Base-by-base conservation (phyloP, 768 basidiomycete species). In the Lactarius sp. region DNA sequence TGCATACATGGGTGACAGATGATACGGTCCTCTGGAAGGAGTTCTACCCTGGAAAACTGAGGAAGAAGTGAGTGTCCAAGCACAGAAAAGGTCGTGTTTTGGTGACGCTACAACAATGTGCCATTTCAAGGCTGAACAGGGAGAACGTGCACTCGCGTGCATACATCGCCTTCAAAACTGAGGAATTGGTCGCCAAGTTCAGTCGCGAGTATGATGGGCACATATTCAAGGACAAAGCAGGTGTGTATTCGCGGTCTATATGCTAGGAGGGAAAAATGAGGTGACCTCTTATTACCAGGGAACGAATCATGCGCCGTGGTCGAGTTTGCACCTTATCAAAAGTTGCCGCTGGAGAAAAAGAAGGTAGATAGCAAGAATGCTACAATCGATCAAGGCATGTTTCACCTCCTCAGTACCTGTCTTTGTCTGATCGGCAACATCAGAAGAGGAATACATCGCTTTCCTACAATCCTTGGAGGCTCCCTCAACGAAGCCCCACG, bases 271-370 rank as follows among this genome's bases (percentile, higher is more conserved):
- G 56, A 34, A 27, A 27, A 27, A 34, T 6, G 20, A 47, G 51
- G 27, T 39, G 9, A 50, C 36, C 41, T 22, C 22, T 56, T 51
- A 4, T 5, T 22, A 6, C 12, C 68, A 96, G 96, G 96, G 16
- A 88, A 87, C 69, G 92, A 96, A 72, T 91, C 85, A 2, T 81
- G 87, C 54, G 94, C 92, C 1, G 79, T 97, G 4, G 94, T 99
- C 7, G 96, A 99, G 74, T 98, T 90, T 70, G 90, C 97, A 0
- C 93, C 94, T 5, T 92, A 88, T 66, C 94, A 94, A 73, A 97
- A 94, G 71, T 75, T 88, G 12, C 92, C 94, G 0, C 71, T 81
- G 0, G 80, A 81, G 64, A 85, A 88, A 74, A 86, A 85, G 75
- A 98, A 96, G 75, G 72, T 73, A 0, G 96, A 99, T 70, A 82